Percentiles rank a stretch among this genome's conserved stretches.
These are phyloP conservation scores for Podila clonocystis DNA, from an alignment of 192 early-diverging fungal species.

Conservation along the genomic window DNA sequence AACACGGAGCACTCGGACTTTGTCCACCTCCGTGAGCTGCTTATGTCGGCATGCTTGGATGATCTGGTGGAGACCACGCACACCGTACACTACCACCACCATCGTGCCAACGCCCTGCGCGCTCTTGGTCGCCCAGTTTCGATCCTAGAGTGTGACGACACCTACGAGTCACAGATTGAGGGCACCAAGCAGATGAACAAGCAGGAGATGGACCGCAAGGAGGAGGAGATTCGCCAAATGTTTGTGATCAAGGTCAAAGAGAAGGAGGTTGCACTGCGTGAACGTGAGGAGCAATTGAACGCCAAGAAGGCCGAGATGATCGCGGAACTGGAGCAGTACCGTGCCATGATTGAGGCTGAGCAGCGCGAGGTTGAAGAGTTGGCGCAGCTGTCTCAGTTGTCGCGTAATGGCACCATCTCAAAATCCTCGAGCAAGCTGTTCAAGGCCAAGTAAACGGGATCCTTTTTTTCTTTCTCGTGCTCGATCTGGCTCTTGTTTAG, in stretches of 20 bases:
- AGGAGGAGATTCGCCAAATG: constrained; percentile 76
- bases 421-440: constrained; percentile 41
- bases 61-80: constrained; percentile 88
- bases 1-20: constrained; percentile 84
- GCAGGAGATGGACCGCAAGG: constrained; percentile 76
- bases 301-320: constrained; percentile 37
- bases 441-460: constrained; percentile 30
- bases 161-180: constrained; percentile 78
- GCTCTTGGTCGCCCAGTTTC: constrained; percentile 79
- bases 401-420: constrained; percentile 28
- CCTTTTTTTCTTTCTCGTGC: not conserved
- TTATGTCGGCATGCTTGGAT: constrained; percentile 75
- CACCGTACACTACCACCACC: constrained; percentile 75
- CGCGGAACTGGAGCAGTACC: constrained; percentile 30
- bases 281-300: constrained; percentile 57
- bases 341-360: constrained; percentile 32
- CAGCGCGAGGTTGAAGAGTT: constrained; percentile 39
- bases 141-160: constrained; percentile 82
- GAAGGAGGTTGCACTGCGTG: constrained; percentile 55
- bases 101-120: constrained; percentile 73
- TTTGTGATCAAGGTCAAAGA: constrained; percentile 61
- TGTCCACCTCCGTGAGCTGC: constrained; percentile 72
- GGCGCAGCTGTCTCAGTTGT: constrained; percentile 4
- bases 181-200: constrained; percentile 67
- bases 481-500: no score